These are phyloP conservation scores for Brassica hybrid DNA, from an alignment of 441 rosid species.

Conservation along the genomic window DNA sequence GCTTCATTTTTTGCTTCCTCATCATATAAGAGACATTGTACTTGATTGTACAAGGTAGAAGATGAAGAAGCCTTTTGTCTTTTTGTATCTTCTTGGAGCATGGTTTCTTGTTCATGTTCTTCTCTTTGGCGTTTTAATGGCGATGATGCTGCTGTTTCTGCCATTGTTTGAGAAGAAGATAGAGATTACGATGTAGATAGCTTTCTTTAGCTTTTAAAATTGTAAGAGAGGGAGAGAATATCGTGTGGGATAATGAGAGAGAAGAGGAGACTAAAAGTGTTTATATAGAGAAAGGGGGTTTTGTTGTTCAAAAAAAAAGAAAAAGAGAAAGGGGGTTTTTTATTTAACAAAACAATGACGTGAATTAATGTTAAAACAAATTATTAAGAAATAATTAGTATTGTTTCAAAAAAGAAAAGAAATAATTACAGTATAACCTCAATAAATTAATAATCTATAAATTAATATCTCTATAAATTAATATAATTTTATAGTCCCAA, in stretches of 20 bases:
- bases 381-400: constrained; percentile 1
- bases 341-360: constrained; percentile 9
- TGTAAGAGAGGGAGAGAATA: constrained; percentile 3
- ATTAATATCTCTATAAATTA: no score
- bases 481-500: no score
- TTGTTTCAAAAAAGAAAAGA: no score
- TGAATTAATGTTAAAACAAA: constrained; percentile 21
- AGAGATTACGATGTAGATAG: not conserved
- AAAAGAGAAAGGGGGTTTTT: no score
- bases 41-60: constrained; percentile 44
- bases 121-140: constrained; percentile 62
- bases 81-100: constrained; percentile 49
- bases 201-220: not conserved
- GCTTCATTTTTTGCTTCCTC: constrained; percentile 55
- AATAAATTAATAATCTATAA: no score
- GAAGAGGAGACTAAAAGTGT: constrained; percentile 37
- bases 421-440: no score
- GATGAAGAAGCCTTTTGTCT: constrained; percentile 46
- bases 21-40: constrained; percentile 53
- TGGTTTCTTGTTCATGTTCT: constrained; percentile 42
- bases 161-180: constrained; percentile 45
- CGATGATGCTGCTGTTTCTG: constrained; percentile 41
- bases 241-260: constrained; percentile 38
- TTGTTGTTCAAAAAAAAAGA: no score
- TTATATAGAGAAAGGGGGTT: constrained; percentile 61